Base-by-base conservation (phyloP, 495 filamentous ascomycete genomes). In the Staphylotrichum tortipilum region DNA sequence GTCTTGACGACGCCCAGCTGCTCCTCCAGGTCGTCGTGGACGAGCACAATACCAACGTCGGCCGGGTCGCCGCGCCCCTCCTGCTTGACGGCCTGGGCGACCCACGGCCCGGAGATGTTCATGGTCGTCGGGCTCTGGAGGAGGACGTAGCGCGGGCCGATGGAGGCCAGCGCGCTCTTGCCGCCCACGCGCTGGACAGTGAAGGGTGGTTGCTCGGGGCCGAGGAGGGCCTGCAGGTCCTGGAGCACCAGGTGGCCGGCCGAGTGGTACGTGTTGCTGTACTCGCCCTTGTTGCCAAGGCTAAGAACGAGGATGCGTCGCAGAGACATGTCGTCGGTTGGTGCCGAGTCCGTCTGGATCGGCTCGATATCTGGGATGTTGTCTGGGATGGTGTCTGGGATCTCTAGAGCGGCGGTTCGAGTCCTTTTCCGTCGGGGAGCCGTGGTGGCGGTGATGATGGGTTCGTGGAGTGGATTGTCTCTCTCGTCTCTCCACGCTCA, bases 21-120 rank as follows among this genome's bases (percentile, higher is more conserved):
- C 37, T 74, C 72, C 60, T 95, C 88, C 8, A 95, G 66, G 59
- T 94, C 89, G 58, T 95, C 89, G 66, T 95, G 87, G 23, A 95
- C 68, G 2, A 95, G 67, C 3, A 94, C 78, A 14, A 95, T 67
- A 0, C 62, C 63, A 0, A 77, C 56, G 21, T 77, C 69, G 0
- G 49, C 29, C 7, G 70, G 54, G 1, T 53, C 35, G 29, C 63
- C 65, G 15, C 55, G 38, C 18, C 65, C 37, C 18, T 50, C 57
- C 45, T 73, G 66, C 68, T 65, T 54, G 71, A 71, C 65, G 9
- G 70, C 62, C 24, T 55, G 61, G 3, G 64, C 59, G n/a, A 82
- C 57, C 65, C 73, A 82, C 10, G 68, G 67, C 0, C 85, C 85
- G 4, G 77, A 80, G 17, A 79, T 68, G 66, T 94, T 95, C 89